phyloP scores from a whole-genome alignment of 1,139 yeast genomes.

The Scheffersomyces parashehatae region DNA sequence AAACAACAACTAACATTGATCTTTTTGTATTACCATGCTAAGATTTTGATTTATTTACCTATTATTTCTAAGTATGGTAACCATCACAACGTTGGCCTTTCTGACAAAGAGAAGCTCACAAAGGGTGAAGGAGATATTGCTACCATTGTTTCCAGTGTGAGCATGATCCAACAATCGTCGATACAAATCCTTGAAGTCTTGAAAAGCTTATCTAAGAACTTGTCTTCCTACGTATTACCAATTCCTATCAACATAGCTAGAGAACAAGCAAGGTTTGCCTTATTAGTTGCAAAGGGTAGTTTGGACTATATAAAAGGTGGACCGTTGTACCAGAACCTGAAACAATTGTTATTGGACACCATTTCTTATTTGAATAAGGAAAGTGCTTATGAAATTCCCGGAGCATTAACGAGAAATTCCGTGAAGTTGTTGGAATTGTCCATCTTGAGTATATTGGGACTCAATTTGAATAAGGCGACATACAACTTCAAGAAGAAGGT shows the following conservation, averaged over 20 bases:
- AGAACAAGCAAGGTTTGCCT: constrained; percentile 64
- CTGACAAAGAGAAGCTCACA: constrained; percentile 37
- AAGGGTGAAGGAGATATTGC: constrained; percentile 26
- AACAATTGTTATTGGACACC: constrained; percentile 51
- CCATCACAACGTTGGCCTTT: constrained; percentile 47
- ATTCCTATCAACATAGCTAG: constrained; percentile 73
- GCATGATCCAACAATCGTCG: constrained; percentile 76
- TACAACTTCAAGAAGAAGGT: constrained; percentile 17
- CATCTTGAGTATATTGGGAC: constrained; percentile 51
- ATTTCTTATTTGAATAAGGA: constrained; percentile 52
- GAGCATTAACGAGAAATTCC: constrained; percentile 59
- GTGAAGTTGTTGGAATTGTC: constrained; percentile 58
- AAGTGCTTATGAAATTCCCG: constrained; percentile 55
- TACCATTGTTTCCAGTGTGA: constrained; percentile 46
- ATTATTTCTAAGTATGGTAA: constrained; percentile 53
- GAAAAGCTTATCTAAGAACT: constrained; percentile 45
- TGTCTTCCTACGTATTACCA: constrained; percentile 49
- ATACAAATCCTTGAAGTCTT: constrained; percentile 63
- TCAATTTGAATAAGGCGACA: constrained; percentile 23
- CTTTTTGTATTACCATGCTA: constrained; percentile 75
- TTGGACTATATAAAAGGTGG: constrained; percentile 86
- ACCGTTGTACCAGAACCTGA: constrained; percentile 70
- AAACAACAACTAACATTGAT: constrained; percentile 62
- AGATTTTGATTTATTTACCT: constrained; percentile 77
- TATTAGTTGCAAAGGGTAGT: constrained; percentile 76